These are phyloP conservation scores for Schwanniomyces etchellsii DNA, from an alignment of 1,139 yeast genomes.

Conservation along the genomic window DNA sequence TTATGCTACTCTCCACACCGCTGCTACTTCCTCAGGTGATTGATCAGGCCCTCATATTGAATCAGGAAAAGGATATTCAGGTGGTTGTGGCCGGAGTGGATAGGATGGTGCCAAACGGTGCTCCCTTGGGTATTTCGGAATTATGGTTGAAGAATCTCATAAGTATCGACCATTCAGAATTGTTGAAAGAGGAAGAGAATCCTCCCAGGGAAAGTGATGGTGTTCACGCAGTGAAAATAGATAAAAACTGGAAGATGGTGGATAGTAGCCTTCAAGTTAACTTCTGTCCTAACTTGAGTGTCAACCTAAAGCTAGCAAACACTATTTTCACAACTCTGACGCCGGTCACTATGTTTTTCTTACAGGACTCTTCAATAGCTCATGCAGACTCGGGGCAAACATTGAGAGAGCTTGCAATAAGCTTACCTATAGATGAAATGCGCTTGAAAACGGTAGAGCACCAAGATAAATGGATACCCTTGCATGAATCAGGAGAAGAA, in stretches of 20 bases:
- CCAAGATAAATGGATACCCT: slow-evolving; percentile 31
- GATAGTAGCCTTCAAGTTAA: slow-evolving; percentile 19
- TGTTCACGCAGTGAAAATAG: slow-evolving; percentile 24
- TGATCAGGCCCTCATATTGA: slow-evolving; percentile 24
- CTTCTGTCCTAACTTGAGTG: slow-evolving; percentile 11
- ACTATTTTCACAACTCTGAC: slow-evolving; percentile 35
- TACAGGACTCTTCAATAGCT: slow-evolving; percentile 14
- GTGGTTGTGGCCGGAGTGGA: slow-evolving; percentile 47
- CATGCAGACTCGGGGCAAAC: slow-evolving; percentile 21
- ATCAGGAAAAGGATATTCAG: slow-evolving; percentile 26
- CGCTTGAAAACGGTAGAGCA: slow-evolving; percentile 1
- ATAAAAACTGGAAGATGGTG: slow-evolving; percentile 35
- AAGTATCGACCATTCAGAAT: slow-evolving; percentile 15
- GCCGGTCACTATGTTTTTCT: slow-evolving; percentile 33
- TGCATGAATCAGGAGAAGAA: slow-evolving; percentile 13
- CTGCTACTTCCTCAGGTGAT: slow-evolving; percentile 30
- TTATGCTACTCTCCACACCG: slow-evolving; percentile 40
- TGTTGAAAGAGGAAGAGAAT: slow-evolving; percentile 12
- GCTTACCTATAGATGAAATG: slow-evolving; percentile 15
- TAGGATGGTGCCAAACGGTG: slow-evolving; percentile 31
- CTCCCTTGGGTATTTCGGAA: slow-evolving; percentile 41
- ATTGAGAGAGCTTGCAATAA: slow-evolving; percentile 22
- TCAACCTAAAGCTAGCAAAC: slow-evolving; percentile 31
- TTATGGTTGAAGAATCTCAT: slow-evolving; percentile 38
- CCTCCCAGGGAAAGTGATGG: slow-evolving; percentile 25